Percentiles rank a stretch among this genome's conserved stretches.
These are phyloP conservation scores for Phytopythium kandeliae DNA, from an alignment of 352 stramenopile genomes.

Conservation along the genomic window DNA sequence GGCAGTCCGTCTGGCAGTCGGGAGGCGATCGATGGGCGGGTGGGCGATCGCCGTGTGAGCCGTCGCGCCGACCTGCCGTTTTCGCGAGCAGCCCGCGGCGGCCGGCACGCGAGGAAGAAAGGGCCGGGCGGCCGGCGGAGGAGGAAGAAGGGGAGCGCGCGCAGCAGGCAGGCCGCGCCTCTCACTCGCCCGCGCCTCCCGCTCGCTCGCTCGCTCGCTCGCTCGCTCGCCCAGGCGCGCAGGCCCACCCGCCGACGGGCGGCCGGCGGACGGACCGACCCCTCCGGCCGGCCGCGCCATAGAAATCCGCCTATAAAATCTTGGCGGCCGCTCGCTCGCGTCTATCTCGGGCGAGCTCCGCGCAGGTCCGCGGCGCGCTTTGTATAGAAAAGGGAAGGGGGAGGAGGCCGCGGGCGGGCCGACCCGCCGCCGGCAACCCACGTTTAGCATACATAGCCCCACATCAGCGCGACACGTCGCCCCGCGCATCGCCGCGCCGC, in stretches of 20 bases:
- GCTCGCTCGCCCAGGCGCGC: not conserved
- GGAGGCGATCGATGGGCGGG: not conserved
- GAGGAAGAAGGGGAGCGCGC: not conserved
- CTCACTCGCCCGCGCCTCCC: not conserved
- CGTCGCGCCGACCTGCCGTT: no score
- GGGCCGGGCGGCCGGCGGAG: not conserved
- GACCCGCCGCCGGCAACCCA: no score
- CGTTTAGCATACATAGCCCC: no score
- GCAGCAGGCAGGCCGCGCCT: not conserved
- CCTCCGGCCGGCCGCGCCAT: slow-evolving; percentile 1
- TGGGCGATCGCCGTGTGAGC: not conserved
- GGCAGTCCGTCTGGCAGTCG: not conserved
- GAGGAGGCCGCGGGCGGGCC: not conserved
- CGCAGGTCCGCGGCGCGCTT: not conserved
- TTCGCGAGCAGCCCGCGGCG: no score
- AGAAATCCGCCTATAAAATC: slow-evolving; percentile 9
- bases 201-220: not conserved
- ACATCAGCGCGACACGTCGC: not conserved
- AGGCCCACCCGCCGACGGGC: slow-evolving; percentile 1
- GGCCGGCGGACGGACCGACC: not conserved
- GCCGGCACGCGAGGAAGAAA: not conserved
- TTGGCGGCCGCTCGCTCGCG: slow-evolving; percentile 1
- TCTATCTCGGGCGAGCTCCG: slow-evolving; percentile 3
- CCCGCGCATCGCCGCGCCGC: not conserved
- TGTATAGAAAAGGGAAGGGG: not conserved